Percentiles rank a stretch among this genome's conserved stretches.
Evolutionary conservation across 2,329 filamentous ascomycete species (phyloP).

Genomic region (Zasmidium cellare): DNA sequence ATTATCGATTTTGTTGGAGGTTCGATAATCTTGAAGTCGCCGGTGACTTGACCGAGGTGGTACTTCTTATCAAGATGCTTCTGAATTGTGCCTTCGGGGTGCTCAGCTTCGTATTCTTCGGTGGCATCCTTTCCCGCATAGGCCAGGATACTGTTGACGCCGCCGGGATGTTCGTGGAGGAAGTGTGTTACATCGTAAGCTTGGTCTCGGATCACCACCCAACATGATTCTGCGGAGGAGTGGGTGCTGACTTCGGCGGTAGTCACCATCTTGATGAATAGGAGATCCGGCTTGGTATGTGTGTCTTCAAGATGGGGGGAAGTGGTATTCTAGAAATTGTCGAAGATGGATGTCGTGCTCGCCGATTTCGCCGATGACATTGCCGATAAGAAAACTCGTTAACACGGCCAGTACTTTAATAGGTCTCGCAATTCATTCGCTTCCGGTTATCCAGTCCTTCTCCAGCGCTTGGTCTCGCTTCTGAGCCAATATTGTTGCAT

Average conservation of each 20-base stretch:
- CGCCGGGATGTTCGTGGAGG: neutral
- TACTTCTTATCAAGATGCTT: neutral
- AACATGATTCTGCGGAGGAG: neutral
- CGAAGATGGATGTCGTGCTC: no score
- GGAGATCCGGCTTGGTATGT: no score
- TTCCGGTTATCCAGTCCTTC: no score
- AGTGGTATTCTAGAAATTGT: no score
- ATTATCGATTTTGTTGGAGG: neutral
- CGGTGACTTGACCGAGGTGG: neutral
- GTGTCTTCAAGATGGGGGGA: no score
- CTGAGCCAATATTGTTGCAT: neutral
- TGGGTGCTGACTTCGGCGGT: neutral
- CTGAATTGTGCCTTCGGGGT: neutral
- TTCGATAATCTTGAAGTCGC: neutral
- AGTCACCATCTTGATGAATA: neutral
- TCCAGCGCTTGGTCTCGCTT: neutral
- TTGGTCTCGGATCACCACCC: neutral
- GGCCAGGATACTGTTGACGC: neutral
- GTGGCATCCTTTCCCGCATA: neutral
- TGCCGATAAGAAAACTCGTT: no score
- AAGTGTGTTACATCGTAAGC: neutral
- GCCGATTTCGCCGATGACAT: no score
- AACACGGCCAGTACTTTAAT: no score
- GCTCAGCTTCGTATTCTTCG: neutral
- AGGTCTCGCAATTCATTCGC: no score